Percentiles rank a stretch among this genome's conserved stretches.
phyloP scores from a whole-genome alignment of 257 asterid genomes.

The Nicotiana noctiflora region DNA sequence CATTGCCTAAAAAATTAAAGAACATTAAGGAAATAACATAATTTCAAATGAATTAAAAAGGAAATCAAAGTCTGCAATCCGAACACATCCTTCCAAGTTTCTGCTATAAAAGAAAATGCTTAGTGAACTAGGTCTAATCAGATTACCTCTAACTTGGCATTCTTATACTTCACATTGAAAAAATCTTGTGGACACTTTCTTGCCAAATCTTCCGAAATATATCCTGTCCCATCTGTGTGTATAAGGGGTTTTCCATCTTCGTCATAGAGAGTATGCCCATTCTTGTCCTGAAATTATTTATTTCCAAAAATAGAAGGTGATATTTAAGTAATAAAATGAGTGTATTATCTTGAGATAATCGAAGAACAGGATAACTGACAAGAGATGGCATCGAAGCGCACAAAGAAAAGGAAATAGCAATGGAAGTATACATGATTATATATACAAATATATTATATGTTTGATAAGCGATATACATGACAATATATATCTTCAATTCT shows the following conservation, averaged over 20 bases:
- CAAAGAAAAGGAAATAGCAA: constrained; percentile 12
- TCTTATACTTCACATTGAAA: constrained; percentile 31
- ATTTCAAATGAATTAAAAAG: not conserved
- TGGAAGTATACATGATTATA: constrained; percentile 37
- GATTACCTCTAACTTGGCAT: constrained; percentile 39
- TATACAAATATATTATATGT: constrained; percentile 7
- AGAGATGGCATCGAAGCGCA: constrained; percentile 4
- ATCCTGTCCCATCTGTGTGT: constrained; percentile 90
- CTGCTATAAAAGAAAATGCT: not conserved
- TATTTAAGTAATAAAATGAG: not conserved
- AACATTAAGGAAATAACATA: not conserved
- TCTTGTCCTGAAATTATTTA: constrained; percentile 37
- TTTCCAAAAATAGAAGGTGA: not conserved
- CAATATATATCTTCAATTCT: constrained; percentile 57
- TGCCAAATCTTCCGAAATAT: constrained; percentile 73
- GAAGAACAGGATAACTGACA: not conserved
- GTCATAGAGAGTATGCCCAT: constrained; percentile 31
- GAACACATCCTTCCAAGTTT: not conserved
- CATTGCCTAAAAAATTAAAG: not conserved
- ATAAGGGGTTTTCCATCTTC: constrained; percentile 57
- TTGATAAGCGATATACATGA: constrained; percentile 30
- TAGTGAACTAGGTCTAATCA: not conserved
- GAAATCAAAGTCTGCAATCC: not conserved
- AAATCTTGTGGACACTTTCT: constrained; percentile 55
- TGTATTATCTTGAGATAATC: not conserved